Conservation (phyloP, 2,329 filamentous ascomycete genomes). For the Monosporascus sp. region DNA sequence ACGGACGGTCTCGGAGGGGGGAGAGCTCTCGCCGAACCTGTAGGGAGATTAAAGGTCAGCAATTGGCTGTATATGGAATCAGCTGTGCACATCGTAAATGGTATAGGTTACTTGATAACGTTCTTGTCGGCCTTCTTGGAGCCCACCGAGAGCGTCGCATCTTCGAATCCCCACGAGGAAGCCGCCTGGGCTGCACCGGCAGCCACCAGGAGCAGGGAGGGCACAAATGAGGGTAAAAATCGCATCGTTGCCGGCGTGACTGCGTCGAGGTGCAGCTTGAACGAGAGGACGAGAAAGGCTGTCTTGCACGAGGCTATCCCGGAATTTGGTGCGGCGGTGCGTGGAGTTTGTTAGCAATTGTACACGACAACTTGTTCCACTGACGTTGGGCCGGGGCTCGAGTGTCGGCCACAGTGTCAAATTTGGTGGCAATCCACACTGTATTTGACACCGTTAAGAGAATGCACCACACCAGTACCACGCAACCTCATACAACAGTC, state of each 20-base stretch:
- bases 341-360: neutral
- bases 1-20: slow-evolving; percentile 57
- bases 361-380: neutral
- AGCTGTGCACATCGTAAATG: neutral
- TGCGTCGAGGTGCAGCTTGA: slow-evolving; percentile 5
- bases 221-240: slow-evolving; percentile 33
- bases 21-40: slow-evolving; percentile 55
- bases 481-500: no score
- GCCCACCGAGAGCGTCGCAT: slow-evolving; percentile 61
- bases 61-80: neutral
- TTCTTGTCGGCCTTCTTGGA: slow-evolving; percentile 57
- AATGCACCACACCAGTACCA: no score
- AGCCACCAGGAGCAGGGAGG: slow-evolving; percentile 40
- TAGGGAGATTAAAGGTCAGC: neutral
- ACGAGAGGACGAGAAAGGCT: neutral
- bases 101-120: slow-evolving; percentile 60
- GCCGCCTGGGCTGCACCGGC: slow-evolving; percentile 46
- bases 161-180: slow-evolving; percentile 67
- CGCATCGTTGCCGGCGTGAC: slow-evolving; percentile 29
- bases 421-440: no score
- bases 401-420: no score
- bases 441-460: no score
- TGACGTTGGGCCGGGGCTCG: no score
- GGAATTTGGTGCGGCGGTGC: no score
- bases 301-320: no score